Conservation (phyloP, 2,329 filamentous ascomycete genomes). For the Epichloe sp. region DNA sequence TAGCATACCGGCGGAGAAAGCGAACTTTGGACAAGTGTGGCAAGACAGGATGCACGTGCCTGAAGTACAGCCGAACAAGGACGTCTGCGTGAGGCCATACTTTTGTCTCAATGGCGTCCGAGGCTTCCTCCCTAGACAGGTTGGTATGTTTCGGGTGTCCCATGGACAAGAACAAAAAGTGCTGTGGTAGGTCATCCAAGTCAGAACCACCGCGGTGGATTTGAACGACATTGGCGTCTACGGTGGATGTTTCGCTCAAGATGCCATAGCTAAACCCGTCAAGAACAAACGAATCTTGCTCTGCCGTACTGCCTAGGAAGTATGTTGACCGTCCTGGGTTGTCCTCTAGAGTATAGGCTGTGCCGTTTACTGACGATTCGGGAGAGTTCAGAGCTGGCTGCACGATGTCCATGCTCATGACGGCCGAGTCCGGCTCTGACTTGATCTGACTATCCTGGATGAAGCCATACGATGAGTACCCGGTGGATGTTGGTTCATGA, state of each 20-base stretch:
- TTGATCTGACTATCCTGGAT: background rate
- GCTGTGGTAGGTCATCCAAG: constrained; percentile 26
- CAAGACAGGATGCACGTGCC: constrained; percentile 30
- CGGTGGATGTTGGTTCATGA: background rate
- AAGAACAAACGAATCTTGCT: constrained; percentile 34
- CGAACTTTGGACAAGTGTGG: constrained; percentile 31
- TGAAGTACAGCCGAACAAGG: constrained; percentile 31
- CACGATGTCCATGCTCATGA: constrained; percentile 6
- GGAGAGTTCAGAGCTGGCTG: constrained; percentile 7
- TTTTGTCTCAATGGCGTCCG: constrained; percentile 28
- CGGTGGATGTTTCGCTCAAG: constrained; percentile 28
- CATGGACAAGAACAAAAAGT: constrained; percentile 32
- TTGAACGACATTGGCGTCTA: constrained; percentile 32
- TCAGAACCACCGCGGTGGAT: constrained; percentile 23
- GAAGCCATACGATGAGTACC: constrained; percentile 2
- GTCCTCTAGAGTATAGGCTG: constrained; percentile 27
- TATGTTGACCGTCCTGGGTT: constrained; percentile 28
- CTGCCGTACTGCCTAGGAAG: constrained; percentile 29
- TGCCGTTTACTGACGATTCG: constrained; percentile 2
- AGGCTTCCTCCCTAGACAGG: constrained; percentile 22
- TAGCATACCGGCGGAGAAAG: constrained; percentile 26
- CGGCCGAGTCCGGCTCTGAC: background rate
- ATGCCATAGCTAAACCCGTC: constrained; percentile 33
- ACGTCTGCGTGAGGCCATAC: constrained; percentile 26
- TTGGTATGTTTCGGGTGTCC: constrained; percentile 31